phyloP scores from a whole-genome alignment of 2,329 filamentous ascomycete species.

The Akanthomyces muscarius region DNA sequence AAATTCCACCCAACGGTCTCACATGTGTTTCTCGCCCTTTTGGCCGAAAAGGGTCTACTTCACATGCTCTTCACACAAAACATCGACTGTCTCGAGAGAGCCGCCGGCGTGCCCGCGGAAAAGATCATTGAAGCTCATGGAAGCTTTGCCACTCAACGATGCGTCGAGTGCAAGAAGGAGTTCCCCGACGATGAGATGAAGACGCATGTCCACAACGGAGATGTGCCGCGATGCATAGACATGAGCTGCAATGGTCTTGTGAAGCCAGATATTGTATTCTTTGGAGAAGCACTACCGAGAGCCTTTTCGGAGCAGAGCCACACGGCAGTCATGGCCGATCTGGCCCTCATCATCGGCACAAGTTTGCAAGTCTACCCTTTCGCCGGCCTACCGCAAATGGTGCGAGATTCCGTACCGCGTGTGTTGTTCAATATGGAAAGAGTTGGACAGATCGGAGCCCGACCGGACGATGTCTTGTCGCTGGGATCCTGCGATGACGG shows the following conservation, averaged over 20 bases:
- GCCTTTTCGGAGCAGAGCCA: conserved; percentile 34
- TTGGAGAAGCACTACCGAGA: conserved; percentile 64
- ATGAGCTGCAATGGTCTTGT: conserved; percentile 70
- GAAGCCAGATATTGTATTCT: conserved; percentile 95
- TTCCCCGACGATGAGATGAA: conserved; percentile 75
- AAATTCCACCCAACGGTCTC: conserved; percentile 84
- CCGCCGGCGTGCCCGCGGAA: conserved; percentile 75
- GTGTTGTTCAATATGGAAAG: conserved; percentile 83
- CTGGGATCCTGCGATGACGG: conserved; percentile 81
- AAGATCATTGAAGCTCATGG: conserved; percentile 92
- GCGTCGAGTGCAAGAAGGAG: conserved; percentile 75
- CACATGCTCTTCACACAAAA: conserved; percentile 94
- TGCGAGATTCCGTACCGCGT: conserved; percentile 60
- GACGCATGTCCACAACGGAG: conserved; percentile 59
- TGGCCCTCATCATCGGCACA: conserved; percentile 84
- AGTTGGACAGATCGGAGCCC: conserved; percentile 73
- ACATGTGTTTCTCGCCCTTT: conserved; percentile 81
- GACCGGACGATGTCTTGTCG: conserved; percentile 78
- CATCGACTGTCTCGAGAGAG: conserved; percentile 89
- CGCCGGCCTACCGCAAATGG: conserved; percentile 68
- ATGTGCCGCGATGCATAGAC: conserved; percentile 65
- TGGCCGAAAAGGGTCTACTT: conserved; percentile 73
- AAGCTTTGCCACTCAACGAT: conserved; percentile 86
- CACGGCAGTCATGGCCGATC: conserved; percentile 61
- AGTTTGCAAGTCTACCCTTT: conserved; percentile 88